These are phyloP conservation scores for Fusarium ambrosium DNA, from an alignment of 2,329 filamentous ascomycete genomes.

Conservation along the genomic window DNA sequence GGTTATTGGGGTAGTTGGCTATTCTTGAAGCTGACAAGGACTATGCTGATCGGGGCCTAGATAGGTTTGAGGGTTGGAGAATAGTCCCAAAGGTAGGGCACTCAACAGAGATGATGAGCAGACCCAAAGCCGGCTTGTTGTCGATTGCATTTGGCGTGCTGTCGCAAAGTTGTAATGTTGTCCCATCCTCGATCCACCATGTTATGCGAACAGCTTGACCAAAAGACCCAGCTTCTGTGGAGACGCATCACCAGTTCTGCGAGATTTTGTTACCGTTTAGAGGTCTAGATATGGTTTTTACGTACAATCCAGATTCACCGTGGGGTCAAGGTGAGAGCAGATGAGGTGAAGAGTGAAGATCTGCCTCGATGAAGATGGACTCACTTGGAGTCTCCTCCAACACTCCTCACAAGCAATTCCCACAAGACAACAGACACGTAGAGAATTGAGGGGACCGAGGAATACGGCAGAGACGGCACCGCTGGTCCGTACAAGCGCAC, in stretches of 20 bases:
- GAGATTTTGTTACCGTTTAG: neutral
- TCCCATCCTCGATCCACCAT: neutral
- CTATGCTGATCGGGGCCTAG: neutral
- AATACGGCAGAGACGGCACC: neutral
- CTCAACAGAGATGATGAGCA: neutral
- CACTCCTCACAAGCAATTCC: neutral
- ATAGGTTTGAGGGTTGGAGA: neutral
- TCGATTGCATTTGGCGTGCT: neutral
- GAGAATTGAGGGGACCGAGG: neutral
- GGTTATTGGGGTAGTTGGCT: neutral
- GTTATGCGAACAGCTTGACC: neutral
- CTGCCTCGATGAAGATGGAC: neutral
- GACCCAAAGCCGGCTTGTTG: neutral
- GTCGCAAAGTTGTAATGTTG: neutral
- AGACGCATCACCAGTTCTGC: neutral
- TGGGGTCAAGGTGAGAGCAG: neutral
- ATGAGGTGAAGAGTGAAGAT: constrained; percentile 2
- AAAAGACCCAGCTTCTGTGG: neutral
- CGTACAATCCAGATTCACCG: constrained; percentile 30
- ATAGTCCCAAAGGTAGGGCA: neutral
- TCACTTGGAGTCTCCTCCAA: neutral
- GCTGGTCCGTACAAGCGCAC: neutral
- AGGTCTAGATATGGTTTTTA: constrained; percentile 18
- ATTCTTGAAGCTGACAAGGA: neutral
- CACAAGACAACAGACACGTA: neutral